Conservation (phyloP, 169 alveolate genomes). For the Plasmodium reichenowi region DNA sequence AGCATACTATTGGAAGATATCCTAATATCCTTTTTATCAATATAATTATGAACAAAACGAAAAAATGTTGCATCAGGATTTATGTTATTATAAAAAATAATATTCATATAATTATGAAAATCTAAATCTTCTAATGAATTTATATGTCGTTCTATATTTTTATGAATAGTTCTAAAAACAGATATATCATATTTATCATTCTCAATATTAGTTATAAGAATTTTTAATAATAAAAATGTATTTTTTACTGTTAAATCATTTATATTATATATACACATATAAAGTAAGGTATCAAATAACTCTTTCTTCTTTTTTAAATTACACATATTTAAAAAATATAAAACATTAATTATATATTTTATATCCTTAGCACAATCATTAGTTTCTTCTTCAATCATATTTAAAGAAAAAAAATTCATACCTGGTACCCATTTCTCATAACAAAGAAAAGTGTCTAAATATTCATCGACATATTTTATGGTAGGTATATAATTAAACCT, state of each 20-base stretch:
- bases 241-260: conserved; percentile 24
- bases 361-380: conserved; percentile 26
- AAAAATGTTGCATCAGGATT: conserved; percentile 28
- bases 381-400: conserved; percentile 59
- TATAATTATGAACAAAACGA: conserved; percentile 14
- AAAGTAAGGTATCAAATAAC: conserved; percentile 12
- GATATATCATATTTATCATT: conserved; percentile 3
- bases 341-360: conserved; percentile 36
- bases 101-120: conserved; percentile 27
- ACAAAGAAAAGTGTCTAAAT: conserved; percentile 4
- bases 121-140: conserved; percentile 4
- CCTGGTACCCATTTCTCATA: not conserved
- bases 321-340: conserved; percentile 52
- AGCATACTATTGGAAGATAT: conserved; percentile 18
- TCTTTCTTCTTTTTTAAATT: conserved; percentile 38
- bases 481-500: conserved; percentile 65
- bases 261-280: conserved; percentile 59
- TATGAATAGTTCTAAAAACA: conserved; percentile 14
- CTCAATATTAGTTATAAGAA: conserved; percentile 9
- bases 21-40: not conserved
- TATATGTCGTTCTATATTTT: conserved; percentile 63
- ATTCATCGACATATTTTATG: conserved; percentile 28
- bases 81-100: conserved; percentile 23
- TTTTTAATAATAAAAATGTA: conserved; percentile 34
- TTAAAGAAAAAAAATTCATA: not conserved